Evolutionary conservation across 1,139 yeast genomes (phyloP).

Genomic region (Geotrichum aggregatum): DNA sequence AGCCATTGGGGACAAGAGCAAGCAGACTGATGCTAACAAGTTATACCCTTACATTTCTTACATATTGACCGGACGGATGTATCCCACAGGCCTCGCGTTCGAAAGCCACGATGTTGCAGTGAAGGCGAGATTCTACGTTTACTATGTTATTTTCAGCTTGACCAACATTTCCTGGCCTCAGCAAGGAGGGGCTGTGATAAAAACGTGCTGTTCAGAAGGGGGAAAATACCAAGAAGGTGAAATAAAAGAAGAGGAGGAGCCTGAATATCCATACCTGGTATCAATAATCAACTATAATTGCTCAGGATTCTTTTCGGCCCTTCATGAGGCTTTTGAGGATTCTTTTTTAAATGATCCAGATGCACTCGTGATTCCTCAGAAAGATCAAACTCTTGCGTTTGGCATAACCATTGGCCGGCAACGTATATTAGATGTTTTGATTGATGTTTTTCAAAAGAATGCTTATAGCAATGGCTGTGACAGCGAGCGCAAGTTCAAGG

Average conservation of each 20-base stretch:
- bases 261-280: conserved; percentile 49
- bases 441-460: conserved; percentile 44
- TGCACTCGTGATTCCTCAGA: neutral
- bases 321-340: conserved; percentile 79
- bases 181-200: conserved; percentile 29
- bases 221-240: no score
- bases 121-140: conserved; percentile 47
- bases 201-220: neutral
- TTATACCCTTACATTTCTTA: conserved; percentile 60
- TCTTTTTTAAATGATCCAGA: conserved; percentile 49
- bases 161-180: conserved; percentile 48
- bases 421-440: conserved; percentile 57
- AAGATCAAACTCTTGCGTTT: conserved; percentile 9
- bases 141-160: conserved; percentile 54
- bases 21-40: conserved; percentile 16
- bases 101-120: conserved; percentile 24
- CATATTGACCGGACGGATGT: conserved; percentile 67
- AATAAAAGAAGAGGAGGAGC: neutral
- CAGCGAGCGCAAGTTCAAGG: no score
- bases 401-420: conserved; percentile 51
- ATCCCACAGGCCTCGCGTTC: conserved; percentile 54
- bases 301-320: conserved; percentile 54
- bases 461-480: no score
- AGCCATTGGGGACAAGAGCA: conserved; percentile 34
- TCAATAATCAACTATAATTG: conserved; percentile 50